Evolutionary conservation across 2,329 filamentous ascomycete genomes (phyloP).

Genomic region (Fusarium equiseti): DNA sequence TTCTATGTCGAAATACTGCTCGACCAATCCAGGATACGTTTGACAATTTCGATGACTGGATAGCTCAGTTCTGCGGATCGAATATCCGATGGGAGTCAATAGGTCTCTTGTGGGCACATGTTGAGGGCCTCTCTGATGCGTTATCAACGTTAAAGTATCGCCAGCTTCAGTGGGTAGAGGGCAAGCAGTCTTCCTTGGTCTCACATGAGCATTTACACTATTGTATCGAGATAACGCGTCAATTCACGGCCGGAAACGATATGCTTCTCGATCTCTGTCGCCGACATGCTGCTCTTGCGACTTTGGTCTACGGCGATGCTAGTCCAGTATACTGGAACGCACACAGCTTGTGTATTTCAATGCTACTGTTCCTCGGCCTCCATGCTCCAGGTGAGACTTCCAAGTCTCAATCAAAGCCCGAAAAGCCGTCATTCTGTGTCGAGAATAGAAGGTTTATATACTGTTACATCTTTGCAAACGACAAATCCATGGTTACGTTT

Average conservation of each 20-base stretch:
- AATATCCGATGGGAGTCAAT: slow-evolving; percentile 60
- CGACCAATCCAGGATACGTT: slow-evolving; percentile 53
- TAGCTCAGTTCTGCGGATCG: slow-evolving; percentile 54
- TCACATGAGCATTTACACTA: slow-evolving; percentile 39
- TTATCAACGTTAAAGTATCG: slow-evolving; percentile 19
- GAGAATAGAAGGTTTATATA: slow-evolving; percentile 53
- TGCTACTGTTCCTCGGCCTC: slow-evolving; percentile 53
- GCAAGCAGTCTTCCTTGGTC: slow-evolving; percentile 6
- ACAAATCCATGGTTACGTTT: slow-evolving; percentile 65
- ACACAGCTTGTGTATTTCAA: slow-evolving; percentile 54
- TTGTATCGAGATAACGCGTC: slow-evolving; percentile 51
- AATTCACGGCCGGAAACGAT: slow-evolving; percentile 51
- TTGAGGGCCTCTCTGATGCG: slow-evolving; percentile 32
- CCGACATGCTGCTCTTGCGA: slow-evolving; percentile 52
- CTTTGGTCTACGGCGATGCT: slow-evolving; percentile 56
- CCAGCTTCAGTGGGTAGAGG: slow-evolving; percentile 20
- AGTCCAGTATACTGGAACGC: slow-evolving; percentile 55
- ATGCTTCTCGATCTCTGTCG: slow-evolving; percentile 55
- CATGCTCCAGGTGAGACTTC: slow-evolving; percentile 45
- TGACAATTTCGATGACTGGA: slow-evolving; percentile 52
- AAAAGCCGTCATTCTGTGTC: slow-evolving; percentile 49
- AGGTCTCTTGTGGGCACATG: slow-evolving; percentile 53
- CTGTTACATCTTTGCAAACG: slow-evolving; percentile 55
- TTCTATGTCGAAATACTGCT: slow-evolving; percentile 55
- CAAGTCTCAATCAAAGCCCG: background rate